These are phyloP conservation scores for Amanita rubescens DNA, from an alignment of 768 basidiomycete species.

Conservation along the genomic window DNA sequence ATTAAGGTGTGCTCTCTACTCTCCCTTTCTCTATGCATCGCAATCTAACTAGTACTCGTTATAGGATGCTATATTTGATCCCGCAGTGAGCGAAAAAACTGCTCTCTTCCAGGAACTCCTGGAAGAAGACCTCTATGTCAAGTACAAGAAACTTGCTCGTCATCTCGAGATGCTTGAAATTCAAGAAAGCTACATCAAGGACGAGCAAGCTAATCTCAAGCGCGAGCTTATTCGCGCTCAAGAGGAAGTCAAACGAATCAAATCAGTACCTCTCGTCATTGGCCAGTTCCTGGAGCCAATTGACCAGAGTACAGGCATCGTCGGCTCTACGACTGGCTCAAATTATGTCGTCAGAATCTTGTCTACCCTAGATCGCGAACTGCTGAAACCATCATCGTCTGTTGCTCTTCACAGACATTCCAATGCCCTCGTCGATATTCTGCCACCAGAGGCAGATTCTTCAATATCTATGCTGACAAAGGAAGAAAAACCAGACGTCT, in stretches of 20 bases:
- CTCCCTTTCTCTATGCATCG: background rate
- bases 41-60: conserved; percentile 3
- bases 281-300: conserved; percentile 99
- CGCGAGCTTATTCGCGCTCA: conserved; percentile 97
- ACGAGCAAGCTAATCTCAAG: conserved; percentile 96
- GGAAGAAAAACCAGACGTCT: conserved; percentile 92
- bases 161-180: conserved; percentile 95
- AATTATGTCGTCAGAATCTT: conserved; percentile 98
- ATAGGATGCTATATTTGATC: conserved; percentile 87
- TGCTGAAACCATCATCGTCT: conserved; percentile 94
- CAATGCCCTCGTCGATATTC: conserved; percentile 95
- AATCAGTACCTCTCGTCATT: conserved; percentile 97
- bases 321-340: conserved; percentile 94
- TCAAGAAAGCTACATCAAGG: conserved; percentile 95
- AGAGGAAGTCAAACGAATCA: conserved; percentile 99
- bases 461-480: conserved; percentile 91
- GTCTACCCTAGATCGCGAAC: conserved; percentile 92
- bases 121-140: conserved; percentile 91
- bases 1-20: conserved; percentile 81
- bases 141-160: conserved; percentile 93
- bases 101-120: conserved; percentile 82
- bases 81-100: conserved; percentile 83
- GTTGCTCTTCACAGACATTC: conserved; percentile 99
- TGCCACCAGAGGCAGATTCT: conserved; percentile 97
- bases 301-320: conserved; percentile 95